Conservation (phyloP, 2,329 filamentous ascomycete genomes). For the Diaporthe citriasiana region DNA sequence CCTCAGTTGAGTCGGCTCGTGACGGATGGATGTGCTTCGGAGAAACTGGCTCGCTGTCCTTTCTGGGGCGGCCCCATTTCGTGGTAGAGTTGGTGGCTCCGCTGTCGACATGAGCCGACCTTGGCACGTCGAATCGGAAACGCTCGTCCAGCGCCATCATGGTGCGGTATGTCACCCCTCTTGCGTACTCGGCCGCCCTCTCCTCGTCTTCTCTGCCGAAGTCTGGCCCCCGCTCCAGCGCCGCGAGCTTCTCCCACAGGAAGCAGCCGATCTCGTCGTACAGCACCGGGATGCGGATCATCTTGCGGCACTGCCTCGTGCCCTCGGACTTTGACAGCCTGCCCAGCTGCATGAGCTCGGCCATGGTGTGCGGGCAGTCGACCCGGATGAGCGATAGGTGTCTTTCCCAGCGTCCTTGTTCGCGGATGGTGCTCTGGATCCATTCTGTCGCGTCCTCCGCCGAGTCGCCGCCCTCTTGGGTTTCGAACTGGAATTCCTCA, state of each 20-base stretch:
- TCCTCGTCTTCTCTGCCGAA: conserved; percentile 15
- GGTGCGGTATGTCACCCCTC: background rate
- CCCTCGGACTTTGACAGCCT: conserved; percentile 42
- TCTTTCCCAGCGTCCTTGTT: conserved; percentile 41
- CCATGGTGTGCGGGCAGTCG: conserved; percentile 44
- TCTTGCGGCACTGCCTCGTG: conserved; percentile 41
- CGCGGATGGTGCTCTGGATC: conserved; percentile 43
- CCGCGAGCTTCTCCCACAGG: conserved; percentile 45
- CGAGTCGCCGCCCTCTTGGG: background rate
- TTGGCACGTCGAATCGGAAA: conserved; percentile 26
- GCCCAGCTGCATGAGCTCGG: conserved; percentile 45
- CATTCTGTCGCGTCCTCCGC: conserved; percentile 44
- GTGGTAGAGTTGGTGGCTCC: background rate
- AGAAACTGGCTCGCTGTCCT: conserved; percentile 33
- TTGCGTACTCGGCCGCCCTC: conserved; percentile 28
- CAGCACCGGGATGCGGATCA: conserved; percentile 47
- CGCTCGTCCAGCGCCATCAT: conserved; percentile 30
- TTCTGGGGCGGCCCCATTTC: background rate
- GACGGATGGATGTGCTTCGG: conserved; percentile 4
- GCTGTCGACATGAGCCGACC: background rate
- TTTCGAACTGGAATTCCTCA: conserved; percentile 1
- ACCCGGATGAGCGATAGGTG: conserved; percentile 42
- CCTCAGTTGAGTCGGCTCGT: background rate
- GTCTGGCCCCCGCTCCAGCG: conserved; percentile 20
- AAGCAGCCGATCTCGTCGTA: conserved; percentile 46